phyloP scores from a whole-genome alignment of 345 rosid genomes.

The Dipteronia dyeriana region DNA sequence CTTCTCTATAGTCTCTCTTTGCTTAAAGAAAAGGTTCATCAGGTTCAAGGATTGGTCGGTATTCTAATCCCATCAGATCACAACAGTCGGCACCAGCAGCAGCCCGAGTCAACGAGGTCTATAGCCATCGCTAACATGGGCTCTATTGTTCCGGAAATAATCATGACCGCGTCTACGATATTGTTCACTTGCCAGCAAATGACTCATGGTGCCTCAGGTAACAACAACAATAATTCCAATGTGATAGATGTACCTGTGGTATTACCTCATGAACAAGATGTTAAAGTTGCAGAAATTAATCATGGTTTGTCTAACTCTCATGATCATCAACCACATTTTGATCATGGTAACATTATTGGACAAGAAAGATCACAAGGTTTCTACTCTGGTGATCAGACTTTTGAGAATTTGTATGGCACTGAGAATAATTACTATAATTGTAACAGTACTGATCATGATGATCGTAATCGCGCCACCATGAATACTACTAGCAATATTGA shows the following conservation, averaged over 20 bases:
- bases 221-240: neutral
- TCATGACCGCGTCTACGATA: conserved; percentile 64
- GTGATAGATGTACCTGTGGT: conserved; percentile 7
- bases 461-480: neutral
- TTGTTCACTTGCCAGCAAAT: conserved; percentile 67
- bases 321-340: conserved; percentile 14
- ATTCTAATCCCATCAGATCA: conserved; percentile 40
- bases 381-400: conserved; percentile 27
- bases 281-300: conserved; percentile 10
- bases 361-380: conserved; percentile 36
- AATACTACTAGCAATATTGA: neutral
- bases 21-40: conserved; percentile 64
- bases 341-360: conserved; percentile 4
- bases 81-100: conserved; percentile 14
- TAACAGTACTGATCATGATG: neutral
- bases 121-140: conserved; percentile 46
- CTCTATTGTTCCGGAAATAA: conserved; percentile 62
- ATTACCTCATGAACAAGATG: neutral
- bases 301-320: neutral
- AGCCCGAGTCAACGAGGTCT: conserved; percentile 39
- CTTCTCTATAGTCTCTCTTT: conserved; percentile 57
- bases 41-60: conserved; percentile 56
- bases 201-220: conserved; percentile 20
- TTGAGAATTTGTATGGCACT: conserved; percentile 34
- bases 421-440: conserved; percentile 7